Evolutionary conservation across 140 eudicot species (phyloP).

Genomic region (Erigeron philadelphicus): DNA sequence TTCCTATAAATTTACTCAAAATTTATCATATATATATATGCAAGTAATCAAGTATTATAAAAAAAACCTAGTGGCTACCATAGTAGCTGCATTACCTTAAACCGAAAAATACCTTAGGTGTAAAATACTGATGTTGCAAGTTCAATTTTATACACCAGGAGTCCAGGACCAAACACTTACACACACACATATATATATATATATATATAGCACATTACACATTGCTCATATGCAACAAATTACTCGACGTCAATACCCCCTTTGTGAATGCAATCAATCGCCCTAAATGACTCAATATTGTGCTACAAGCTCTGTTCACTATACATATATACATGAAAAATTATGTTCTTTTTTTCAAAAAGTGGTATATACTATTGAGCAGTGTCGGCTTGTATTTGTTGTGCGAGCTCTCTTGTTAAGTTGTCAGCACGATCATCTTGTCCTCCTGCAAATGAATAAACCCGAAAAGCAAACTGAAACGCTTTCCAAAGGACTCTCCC

Average conservation of each 20-base stretch:
- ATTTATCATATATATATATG: too few relatives aligned
- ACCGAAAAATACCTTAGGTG: too few relatives aligned
- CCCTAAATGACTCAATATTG: constrained; percentile 22
- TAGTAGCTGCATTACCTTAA: too few relatives aligned
- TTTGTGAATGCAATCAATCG: background rate
- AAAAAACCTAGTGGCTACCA: too few relatives aligned
- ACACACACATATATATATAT: too few relatives aligned
- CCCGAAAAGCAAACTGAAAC: constrained; percentile 74
- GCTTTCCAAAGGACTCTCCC: constrained; percentile 65
- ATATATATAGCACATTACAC: constrained; percentile 18
- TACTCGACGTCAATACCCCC: constrained; percentile 13
- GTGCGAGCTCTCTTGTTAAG: constrained; percentile 69
- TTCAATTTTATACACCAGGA: too few relatives aligned
- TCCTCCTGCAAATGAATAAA: constrained; percentile 81
- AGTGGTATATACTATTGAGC: constrained; percentile 22
- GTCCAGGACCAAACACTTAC: too few relatives aligned
- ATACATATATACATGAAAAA: constrained; percentile 27
- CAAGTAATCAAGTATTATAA: too few relatives aligned
- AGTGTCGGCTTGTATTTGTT: constrained; percentile 54
- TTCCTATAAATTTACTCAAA: too few relatives aligned
- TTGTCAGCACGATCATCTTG: constrained; percentile 81
- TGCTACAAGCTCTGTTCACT: constrained; percentile 25
- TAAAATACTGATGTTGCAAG: too few relatives aligned
- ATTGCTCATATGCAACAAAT: constrained; percentile 23
- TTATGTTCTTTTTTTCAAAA: constrained; percentile 12